Evolutionary conservation across 2,329 filamentous ascomycete genomes (phyloP), one percentile per base, ranked within the genome.

Genomic region (Exophiala lecanii-corni): DNA sequence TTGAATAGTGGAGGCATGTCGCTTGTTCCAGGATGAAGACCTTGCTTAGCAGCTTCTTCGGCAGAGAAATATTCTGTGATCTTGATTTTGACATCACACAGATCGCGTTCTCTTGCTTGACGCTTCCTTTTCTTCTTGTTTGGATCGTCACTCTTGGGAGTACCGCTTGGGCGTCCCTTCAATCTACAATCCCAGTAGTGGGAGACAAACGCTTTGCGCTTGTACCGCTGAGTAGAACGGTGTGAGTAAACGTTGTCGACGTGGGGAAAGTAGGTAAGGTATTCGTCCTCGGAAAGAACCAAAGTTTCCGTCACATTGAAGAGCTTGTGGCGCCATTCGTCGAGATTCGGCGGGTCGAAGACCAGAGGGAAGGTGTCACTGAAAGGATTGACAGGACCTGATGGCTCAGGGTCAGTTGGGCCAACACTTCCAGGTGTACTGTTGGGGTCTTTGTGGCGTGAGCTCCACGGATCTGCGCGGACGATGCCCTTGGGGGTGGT

Each of bases 21-120:
- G 48, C 50, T 26, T 38, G 60, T 40, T 18, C 21, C 36, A 18
- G 25, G 26, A 25, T 13, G 16, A 33, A 54, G 20, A 18, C 49
- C 49, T 37, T 44, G 30, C 28, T 54, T 43, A 25, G 36, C 40
- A 18, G 45, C 49, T 15, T 60, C 52, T 0, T 60, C 67, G 26
- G 74, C 76, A 7, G 82, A 76, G 41, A 84, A 82, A 65, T 86
- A 86, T 62, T 89, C 85, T 2, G 84, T 88, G 47, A 89, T 86
- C 62, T 89, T 89, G 62, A 89, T 88, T 66, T 89, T 89, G 51
- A 89, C 85, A 62, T 89, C 84, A 61, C 86, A 91, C n/a, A 89
- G 72, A 64, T 89, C 83, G 9, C 83, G 74, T 62, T 86, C 80
- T 31, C 86, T 73, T n/a, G 82, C 82, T 25, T 75, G 79, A 18